Percentiles rank a stretch among this genome's conserved stretches.
Conservation (phyloP, 768 basidiomycete genomes). For the Podaxis mareebaensis region DNA sequence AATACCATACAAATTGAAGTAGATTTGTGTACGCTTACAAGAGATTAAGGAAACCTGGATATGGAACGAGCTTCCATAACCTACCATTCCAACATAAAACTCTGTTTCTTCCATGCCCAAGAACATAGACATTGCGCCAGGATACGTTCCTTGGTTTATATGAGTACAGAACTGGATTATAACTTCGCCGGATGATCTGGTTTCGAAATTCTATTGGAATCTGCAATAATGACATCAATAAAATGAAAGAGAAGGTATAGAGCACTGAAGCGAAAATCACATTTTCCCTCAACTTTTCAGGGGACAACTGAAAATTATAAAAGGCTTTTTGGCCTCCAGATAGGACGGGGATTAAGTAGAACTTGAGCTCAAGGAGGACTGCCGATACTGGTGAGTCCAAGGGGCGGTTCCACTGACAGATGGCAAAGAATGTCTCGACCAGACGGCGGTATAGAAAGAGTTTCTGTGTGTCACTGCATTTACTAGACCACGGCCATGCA, state of each 20-base stretch:
- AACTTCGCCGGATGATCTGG: not conserved
- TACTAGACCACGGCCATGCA: too few species aligned
- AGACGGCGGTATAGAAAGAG: too few species aligned
- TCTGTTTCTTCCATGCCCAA: not conserved
- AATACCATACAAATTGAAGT: too few species aligned
- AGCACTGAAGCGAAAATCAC: not conserved
- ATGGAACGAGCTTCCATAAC: not conserved
- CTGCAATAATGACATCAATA: not conserved
- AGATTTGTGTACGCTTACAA: not conserved
- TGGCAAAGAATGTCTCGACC: not conserved
- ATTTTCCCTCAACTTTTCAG: not conserved
- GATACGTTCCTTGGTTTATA: not conserved
- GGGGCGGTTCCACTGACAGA: not conserved
- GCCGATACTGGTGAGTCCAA: not conserved
- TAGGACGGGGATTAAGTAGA: not conserved
- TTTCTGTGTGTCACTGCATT: too few species aligned
- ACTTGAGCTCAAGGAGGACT: not conserved
- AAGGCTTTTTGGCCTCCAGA: not conserved
- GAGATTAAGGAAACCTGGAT: not conserved
- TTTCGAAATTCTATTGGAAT: not conserved
- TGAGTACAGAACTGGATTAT: not conserved
- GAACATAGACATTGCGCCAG: not conserved
- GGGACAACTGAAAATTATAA: not conserved
- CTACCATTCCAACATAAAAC: not conserved
- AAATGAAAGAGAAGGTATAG: not conserved